Evolutionary conservation across 177 flowering plant species (phyloP).

Genomic region (Vitis hybrid): DNA sequence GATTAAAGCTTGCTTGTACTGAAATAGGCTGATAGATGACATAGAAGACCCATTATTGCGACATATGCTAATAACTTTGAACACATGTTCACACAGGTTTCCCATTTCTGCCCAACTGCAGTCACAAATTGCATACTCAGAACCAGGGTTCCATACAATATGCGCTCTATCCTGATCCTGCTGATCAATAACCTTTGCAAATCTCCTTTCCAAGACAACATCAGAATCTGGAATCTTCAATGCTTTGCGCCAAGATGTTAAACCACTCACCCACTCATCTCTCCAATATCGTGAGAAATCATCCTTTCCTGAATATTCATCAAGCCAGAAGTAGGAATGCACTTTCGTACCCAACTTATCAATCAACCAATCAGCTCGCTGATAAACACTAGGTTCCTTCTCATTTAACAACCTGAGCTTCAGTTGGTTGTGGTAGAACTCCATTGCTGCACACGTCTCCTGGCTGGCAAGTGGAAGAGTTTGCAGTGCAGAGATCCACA

Average conservation of each 20-base stretch:
- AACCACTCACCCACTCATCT: constrained; percentile 81
- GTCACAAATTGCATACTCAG: constrained; percentile 73
- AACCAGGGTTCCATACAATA: constrained; percentile 76
- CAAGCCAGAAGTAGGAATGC: constrained; percentile 95
- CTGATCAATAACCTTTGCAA: constrained; percentile 62
- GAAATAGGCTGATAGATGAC: constrained; percentile 59
- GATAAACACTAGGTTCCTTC: constrained; percentile 59
- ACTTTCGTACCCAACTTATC: constrained; percentile 83
- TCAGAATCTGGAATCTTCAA: constrained; percentile 67
- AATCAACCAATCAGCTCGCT: constrained; percentile 91
- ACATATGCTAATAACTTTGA: constrained; percentile 50
- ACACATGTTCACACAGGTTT: constrained; percentile 80
- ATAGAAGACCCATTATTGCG: constrained; percentile 39
- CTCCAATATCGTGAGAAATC: constrained; percentile 78
- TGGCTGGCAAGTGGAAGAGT: constrained; percentile 82
- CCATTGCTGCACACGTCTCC: constrained; percentile 85
- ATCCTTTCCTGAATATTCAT: constrained; percentile 75
- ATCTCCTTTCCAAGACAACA: constrained; percentile 55
- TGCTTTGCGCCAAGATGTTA: constrained; percentile 80
- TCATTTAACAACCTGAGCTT: constrained; percentile 76
- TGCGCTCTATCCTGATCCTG: constrained; percentile 38
- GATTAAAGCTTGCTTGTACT: constrained; percentile 52
- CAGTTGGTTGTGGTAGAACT: constrained; percentile 82
- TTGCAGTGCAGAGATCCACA: constrained; percentile 57
- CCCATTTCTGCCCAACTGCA: constrained; percentile 84